Base-by-base conservation (phyloP, 2,329 filamentous ascomycete genomes). In the Nectriaceae sp. region DNA sequence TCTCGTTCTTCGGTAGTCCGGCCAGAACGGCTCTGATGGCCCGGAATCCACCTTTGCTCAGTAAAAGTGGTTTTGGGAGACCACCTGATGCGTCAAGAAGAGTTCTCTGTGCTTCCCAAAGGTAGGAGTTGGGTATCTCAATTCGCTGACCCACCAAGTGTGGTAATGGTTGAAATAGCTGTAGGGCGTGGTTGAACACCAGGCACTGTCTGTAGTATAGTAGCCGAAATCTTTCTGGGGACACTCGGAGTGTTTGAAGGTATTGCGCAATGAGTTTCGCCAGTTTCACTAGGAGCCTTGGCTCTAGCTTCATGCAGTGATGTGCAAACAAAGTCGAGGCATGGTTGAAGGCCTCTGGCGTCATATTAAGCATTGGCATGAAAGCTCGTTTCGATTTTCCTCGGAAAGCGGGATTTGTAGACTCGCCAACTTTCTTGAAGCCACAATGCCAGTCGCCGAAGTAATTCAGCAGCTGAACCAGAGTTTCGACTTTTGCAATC, bases 41-140 rank as follows among this genome's bases (percentile, higher is more conserved):
- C 41, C 71, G 70, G 48, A 84, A 87, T 18, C 79, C 78, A 2
- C 59, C 54, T 26, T 70, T 70, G 50, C 75, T 74, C 22, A 85
- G 73, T n/a, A 77, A 59, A 4, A 85, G 64, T 3, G 79, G 73
- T 6, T 71, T 73, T 2, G 73, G 61, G 22, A 82, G 67, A 3
- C 65, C 63, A 20, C 75, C 73, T 0, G 81, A 83, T 60, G 79
- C 70, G 16, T 72, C 68, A 20, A 87, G 64, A 21, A 87, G 67
- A 4, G 73, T 65, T 40, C 73, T 77, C 53, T 85, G 79, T 0
- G 81, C 81, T 46, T 77, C 71, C 83, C 83, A 86, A 29, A 69
- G 63, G 52, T 67, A 71, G 3, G 56, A 48, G 45, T 69, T 65
- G 10, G 65, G 66, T 3, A 57, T 40, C 5, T 56, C 40, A 33